These are phyloP conservation scores for Puccinia sorghi DNA, from an alignment of 1,284 basidiomycete species.

Conservation along the genomic window DNA sequence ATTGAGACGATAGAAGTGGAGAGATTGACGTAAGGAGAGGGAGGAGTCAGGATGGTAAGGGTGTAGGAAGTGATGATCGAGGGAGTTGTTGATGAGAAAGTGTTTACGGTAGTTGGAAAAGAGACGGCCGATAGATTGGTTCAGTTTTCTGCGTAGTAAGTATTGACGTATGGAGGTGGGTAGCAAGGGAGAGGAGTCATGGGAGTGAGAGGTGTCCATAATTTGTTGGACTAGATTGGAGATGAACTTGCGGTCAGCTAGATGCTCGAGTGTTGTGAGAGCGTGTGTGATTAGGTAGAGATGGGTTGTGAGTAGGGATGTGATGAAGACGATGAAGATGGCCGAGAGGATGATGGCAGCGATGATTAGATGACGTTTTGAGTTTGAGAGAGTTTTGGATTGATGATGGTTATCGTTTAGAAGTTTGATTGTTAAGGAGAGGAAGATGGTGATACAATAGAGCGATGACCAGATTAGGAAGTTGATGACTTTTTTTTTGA, in stretches of 20 bases:
- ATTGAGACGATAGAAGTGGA: neutral
- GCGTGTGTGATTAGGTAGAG: neutral
- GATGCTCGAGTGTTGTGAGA: constrained; percentile 3
- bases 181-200: neutral
- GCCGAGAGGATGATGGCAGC: neutral
- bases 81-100: neutral
- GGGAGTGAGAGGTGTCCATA: neutral
- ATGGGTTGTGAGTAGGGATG: neutral
- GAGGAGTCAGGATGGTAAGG: neutral
- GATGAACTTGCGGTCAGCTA: constrained; percentile 2
- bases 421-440: neutral
- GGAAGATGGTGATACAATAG: neutral
- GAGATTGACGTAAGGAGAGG: neutral
- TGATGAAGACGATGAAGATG: neutral
- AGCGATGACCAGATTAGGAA: neutral
- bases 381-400: neutral
- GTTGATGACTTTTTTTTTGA: neutral
- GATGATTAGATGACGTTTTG: neutral
- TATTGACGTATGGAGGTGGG: neutral
- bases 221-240: neutral
- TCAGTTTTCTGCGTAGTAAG: neutral
- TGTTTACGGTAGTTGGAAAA: neutral
- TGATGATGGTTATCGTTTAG: neutral
- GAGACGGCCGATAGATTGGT: neutral
- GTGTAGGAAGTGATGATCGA: neutral